Conservation (phyloP, 371 early-diverging fungal species). For the Mortierella sp. region DNA sequence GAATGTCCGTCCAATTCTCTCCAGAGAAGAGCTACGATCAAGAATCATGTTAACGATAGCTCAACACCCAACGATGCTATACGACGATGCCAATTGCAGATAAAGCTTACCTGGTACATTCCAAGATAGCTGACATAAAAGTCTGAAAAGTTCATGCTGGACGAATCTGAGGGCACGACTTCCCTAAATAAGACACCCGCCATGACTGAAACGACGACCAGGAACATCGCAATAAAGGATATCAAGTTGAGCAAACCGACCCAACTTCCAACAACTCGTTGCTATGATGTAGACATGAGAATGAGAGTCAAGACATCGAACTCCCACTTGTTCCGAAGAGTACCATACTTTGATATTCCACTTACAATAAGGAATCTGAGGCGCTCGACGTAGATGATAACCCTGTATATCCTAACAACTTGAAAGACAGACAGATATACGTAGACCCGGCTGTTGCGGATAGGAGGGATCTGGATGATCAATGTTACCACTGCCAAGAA, state of each 20-base stretch:
- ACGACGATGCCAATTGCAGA: not conserved
- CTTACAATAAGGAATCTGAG: constrained; percentile 65
- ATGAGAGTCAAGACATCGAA: not conserved
- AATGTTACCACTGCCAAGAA: constrained; percentile 63
- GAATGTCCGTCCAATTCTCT: constrained; percentile 74
- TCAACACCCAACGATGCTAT: not conserved
- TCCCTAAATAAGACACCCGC: constrained; percentile 61
- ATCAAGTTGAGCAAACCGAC: constrained; percentile 70
- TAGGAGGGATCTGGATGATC: constrained; percentile 64
- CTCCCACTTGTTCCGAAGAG: not conserved
- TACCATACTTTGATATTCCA: not conserved
- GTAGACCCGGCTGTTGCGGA: constrained; percentile 57
- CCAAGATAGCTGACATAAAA: constrained; percentile 71
- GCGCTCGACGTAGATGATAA: constrained; percentile 67
- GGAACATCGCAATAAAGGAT: constrained; percentile 68
- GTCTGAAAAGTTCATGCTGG: constrained; percentile 68
- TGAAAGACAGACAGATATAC: constrained; percentile 74
- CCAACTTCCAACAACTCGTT: constrained; percentile 68
- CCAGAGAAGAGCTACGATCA: constrained; percentile 68
- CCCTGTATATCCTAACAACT: constrained; percentile 67
- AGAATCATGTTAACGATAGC: constrained; percentile 1
- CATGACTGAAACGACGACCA: constrained; percentile 65
- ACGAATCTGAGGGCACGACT: constrained; percentile 23
- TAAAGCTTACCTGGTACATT: constrained; percentile 69
- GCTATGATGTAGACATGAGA: constrained; percentile 30